phyloP scores from a whole-genome alignment of 768 basidiomycete species.

The Phaffia australis region DNA sequence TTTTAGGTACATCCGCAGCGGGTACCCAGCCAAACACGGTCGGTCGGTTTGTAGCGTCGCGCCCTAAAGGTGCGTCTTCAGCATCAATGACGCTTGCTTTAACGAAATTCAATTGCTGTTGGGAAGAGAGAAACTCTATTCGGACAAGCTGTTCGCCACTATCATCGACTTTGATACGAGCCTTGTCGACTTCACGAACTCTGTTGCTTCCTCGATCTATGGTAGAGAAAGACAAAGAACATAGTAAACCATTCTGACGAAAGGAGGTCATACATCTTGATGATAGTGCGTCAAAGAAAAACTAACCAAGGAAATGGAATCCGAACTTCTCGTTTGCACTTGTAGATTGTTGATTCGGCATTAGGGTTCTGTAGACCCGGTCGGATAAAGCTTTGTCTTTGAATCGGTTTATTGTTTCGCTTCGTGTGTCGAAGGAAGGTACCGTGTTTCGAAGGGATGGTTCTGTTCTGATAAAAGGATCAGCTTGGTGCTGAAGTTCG shows the following conservation, averaged over 20 bases:
- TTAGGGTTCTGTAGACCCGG: too few relatives aligned
- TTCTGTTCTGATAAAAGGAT: too few relatives aligned
- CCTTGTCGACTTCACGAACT: background rate
- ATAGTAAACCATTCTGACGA: too few relatives aligned
- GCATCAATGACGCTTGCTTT: conserved; percentile 1
- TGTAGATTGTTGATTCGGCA: too few relatives aligned
- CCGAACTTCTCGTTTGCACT: conserved; percentile 14
- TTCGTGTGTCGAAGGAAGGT: too few relatives aligned
- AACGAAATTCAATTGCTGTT: background rate
- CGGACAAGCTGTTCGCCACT: background rate
- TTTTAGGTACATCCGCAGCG: background rate
- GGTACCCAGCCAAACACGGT: conserved; percentile 19
- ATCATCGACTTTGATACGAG: background rate
- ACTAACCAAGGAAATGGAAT: conserved; percentile 14
- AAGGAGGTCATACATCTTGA: background rate
- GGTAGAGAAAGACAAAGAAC: background rate
- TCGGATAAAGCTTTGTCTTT: too few relatives aligned
- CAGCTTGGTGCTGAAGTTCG: too few relatives aligned
- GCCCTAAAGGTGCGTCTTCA: conserved; percentile 8
- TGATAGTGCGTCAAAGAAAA: background rate
- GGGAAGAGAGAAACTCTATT: conserved; percentile 18
- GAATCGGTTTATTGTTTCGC: too few relatives aligned
- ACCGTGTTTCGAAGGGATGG: too few relatives aligned
- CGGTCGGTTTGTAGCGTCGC: background rate
- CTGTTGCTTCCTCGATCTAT: conserved; percentile 6